phyloP scores from a whole-genome alignment of 495 filamentous ascomycete genomes.

The Trichoderma asperelloides region DNA sequence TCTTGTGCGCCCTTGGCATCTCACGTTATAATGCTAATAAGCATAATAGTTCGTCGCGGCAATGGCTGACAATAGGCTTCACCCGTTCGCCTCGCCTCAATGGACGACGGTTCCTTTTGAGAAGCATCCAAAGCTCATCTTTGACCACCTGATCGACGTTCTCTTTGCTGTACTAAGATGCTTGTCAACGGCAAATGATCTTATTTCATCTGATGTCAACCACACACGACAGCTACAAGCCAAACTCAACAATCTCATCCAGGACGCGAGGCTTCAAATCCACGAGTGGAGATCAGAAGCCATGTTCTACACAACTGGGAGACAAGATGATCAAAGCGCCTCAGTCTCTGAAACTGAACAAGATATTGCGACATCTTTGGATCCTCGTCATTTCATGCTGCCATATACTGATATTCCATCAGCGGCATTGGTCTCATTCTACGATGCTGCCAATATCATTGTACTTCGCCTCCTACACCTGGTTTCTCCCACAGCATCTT shows the following conservation, averaged over 20 bases:
- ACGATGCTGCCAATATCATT: conserved; percentile 4
- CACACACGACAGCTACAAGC: neutral
- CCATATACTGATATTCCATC: neutral
- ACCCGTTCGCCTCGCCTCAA: neutral
- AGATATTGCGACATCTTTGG: neutral
- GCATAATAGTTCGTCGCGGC: neutral
- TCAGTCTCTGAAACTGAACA: neutral
- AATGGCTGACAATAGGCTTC: conserved; percentile 6
- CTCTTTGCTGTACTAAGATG: neutral
- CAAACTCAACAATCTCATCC: neutral
- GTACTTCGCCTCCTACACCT: neutral
- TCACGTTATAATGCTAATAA: neutral
- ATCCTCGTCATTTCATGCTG: neutral
- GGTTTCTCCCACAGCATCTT: neutral
- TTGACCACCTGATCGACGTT: neutral
- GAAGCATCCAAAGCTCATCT: neutral
- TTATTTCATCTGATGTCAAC: neutral
- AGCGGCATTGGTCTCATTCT: neutral
- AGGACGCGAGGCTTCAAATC: neutral
- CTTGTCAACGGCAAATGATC: neutral
- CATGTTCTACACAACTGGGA: neutral
- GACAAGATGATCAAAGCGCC: neutral
- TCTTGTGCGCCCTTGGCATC: neutral
- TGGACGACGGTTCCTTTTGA: conserved; percentile 6
- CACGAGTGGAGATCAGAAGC: neutral